These are phyloP conservation scores for Tuber magnatum DNA, from an alignment of 495 filamentous ascomycete genomes.

Conservation along the genomic window DNA sequence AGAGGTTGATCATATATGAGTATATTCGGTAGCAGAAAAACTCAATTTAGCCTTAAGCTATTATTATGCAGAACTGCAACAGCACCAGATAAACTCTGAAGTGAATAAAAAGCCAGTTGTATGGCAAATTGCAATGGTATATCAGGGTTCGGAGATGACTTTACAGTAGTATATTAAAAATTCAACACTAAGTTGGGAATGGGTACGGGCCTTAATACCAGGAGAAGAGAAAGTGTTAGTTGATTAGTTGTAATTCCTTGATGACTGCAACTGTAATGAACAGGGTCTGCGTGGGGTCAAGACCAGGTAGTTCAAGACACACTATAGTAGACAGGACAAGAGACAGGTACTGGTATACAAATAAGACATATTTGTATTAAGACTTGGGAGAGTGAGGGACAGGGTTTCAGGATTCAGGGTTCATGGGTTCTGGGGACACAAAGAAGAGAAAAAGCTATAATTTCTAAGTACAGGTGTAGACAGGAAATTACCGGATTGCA, in stretches of 20 bases:
- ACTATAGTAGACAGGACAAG: no score
- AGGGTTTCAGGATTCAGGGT: no score
- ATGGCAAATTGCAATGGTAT: not conserved
- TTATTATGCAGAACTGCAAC: constrained; percentile 4
- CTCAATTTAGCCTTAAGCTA: constrained; percentile 6
- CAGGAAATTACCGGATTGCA: no score
- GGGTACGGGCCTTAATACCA: not conserved
- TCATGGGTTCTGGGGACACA: no score
- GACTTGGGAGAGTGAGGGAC: no score
- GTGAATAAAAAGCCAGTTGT: constrained; percentile 2
- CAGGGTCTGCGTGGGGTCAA: no score
- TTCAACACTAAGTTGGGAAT: not conserved
- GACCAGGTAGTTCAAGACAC: no score
- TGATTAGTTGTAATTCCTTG: constrained; percentile 11
- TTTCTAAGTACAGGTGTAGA: no score
- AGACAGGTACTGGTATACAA: no score
- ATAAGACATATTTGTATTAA: no score
- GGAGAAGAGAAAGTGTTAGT: constrained; percentile 6
- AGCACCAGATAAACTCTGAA: not conserved
- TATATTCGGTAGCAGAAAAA: not conserved
- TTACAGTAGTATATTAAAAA: not conserved
- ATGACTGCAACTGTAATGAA: no score
- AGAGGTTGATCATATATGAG: not conserved
- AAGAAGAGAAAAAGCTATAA: no score
- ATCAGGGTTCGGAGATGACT: not conserved